Percentiles rank a stretch among this genome's conserved stretches.
phyloP scores from a whole-genome alignment of 345 rosid species.

The Brassica rapa region DNA sequence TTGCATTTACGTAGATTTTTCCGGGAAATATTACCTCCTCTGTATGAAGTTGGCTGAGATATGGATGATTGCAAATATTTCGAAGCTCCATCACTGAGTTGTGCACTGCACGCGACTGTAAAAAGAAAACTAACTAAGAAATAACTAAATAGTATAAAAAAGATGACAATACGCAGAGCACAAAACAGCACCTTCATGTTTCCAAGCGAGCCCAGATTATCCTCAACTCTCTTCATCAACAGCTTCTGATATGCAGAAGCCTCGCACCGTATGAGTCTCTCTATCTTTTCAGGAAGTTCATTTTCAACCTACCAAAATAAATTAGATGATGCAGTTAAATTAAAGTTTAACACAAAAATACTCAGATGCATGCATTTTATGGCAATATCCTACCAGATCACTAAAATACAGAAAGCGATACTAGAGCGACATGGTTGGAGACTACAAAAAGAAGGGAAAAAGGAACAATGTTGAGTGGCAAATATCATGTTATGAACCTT shows the following conservation, averaged over 20 bases:
- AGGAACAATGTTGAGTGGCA: conserved; percentile 9
- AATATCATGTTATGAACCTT: conserved; percentile 52
- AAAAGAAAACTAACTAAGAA: conserved; percentile 16
- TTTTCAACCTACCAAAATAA: conserved; percentile 69
- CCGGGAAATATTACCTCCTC: conserved; percentile 60
- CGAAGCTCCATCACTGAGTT: conserved; percentile 97
- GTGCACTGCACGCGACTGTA: conserved; percentile 83
- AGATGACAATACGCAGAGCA: conserved; percentile 10
- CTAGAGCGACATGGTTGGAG: conserved; percentile 23
- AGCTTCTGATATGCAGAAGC: conserved; percentile 96
- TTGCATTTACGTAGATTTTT: background rate
- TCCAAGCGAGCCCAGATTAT: conserved; percentile 86
- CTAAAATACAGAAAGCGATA: background rate
- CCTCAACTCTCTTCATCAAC: conserved; percentile 90
- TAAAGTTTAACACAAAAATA: background rate
- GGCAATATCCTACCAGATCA: background rate
- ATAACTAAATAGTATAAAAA: background rate
- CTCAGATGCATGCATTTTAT: conserved; percentile 1
- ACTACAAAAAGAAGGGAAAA: background rate
- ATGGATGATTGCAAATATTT: conserved; percentile 94
- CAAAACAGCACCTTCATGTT: conserved; percentile 62
- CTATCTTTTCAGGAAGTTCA: conserved; percentile 87
- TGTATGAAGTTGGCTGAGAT: conserved; percentile 90
- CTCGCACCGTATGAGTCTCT: conserved; percentile 86
- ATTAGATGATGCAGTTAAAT: background rate